These are phyloP conservation scores for Xylaria grammica DNA, from an alignment of 495 filamentous ascomycete genomes.

Conservation along the genomic window DNA sequence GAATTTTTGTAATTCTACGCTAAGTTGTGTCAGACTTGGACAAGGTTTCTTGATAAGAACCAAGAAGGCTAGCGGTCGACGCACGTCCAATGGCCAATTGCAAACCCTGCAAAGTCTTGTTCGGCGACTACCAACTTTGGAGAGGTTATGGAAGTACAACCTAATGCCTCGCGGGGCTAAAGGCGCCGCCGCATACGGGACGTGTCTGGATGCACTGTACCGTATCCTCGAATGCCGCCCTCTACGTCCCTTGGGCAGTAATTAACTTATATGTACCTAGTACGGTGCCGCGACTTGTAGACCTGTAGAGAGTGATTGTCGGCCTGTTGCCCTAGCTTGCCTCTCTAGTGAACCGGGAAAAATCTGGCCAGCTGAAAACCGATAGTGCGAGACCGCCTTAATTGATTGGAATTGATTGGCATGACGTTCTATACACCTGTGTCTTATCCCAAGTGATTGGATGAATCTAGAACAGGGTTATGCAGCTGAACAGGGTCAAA, in stretches of 20 bases:
- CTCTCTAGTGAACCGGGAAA: neutral
- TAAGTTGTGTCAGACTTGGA: neutral
- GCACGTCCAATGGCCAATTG: neutral
- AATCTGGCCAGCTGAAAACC: slow-evolving; percentile 16
- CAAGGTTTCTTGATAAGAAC: neutral
- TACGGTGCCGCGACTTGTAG: neutral
- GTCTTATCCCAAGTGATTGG: neutral
- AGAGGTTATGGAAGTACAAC: too few relatives aligned
- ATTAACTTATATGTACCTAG: too few relatives aligned
- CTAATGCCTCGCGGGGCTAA: neutral
- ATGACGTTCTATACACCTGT: neutral
- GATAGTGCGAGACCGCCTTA: slow-evolving; percentile 4
- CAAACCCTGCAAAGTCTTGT: neutral
- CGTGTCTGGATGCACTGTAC: neutral
- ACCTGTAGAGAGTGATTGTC: neutral
- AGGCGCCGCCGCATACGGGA: neutral
- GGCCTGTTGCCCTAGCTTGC: neutral
- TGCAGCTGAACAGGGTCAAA: neutral
- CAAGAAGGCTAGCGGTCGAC: neutral
- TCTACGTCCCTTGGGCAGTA: too few relatives aligned
- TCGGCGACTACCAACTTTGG: slow-evolving; percentile 13
- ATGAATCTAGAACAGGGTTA: neutral
- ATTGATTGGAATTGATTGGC: neutral
- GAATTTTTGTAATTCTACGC: too few relatives aligned
- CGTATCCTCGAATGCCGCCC: slow-evolving; percentile 4